Percentiles rank a stretch among this genome's conserved stretches.
Evolutionary conservation across 2,329 filamentous ascomycete genomes (phyloP).

Genomic region (Arthrinium puccinioides): DNA sequence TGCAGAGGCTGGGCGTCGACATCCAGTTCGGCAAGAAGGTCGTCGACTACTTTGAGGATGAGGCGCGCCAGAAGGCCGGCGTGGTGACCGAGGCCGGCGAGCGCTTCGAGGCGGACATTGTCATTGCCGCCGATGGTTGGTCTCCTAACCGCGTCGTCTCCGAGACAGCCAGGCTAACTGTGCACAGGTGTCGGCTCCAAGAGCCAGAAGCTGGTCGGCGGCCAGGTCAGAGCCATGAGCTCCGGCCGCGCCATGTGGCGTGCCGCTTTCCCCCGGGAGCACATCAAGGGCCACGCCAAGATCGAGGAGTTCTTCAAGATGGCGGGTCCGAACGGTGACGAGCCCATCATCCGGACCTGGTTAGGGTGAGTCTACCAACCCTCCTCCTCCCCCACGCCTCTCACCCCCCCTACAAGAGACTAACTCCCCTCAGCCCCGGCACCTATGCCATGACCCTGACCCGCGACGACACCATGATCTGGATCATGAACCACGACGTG

Average conservation of each 20-base stretch:
- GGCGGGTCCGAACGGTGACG: slow-evolving; percentile 30
- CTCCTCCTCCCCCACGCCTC: slow-evolving; percentile 21
- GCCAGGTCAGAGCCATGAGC: slow-evolving; percentile 32
- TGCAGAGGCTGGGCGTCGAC: slow-evolving; percentile 37
- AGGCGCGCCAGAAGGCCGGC: slow-evolving; percentile 27
- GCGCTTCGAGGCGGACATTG: slow-evolving; percentile 37
- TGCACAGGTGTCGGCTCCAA: slow-evolving; percentile 31
- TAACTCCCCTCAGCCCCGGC: slow-evolving; percentile 26
- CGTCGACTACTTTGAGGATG: slow-evolving; percentile 42
- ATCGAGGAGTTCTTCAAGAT: slow-evolving; percentile 33
- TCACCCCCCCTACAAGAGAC: slow-evolving; percentile 7
- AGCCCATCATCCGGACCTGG: slow-evolving; percentile 36
- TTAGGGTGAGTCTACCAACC: slow-evolving; percentile 32
- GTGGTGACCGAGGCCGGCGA: slow-evolving; percentile 43
- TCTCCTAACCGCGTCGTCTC: too few species aligned
- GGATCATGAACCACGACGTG: slow-evolving; percentile 30
- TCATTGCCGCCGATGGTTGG: slow-evolving; percentile 36
- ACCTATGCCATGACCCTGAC: slow-evolving; percentile 29
- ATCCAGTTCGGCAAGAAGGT: slow-evolving; percentile 40
- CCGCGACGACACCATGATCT: slow-evolving; percentile 26
- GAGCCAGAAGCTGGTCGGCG: slow-evolving; percentile 33
- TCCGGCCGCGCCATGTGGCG: slow-evolving; percentile 36
- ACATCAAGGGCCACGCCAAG: slow-evolving; percentile 31
- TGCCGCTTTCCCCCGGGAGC: slow-evolving; percentile 31
- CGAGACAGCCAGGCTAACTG: background rate